Conservation (phyloP, 2,329 filamentous ascomycete species). For the Colletotrichum zoysiae region DNA sequence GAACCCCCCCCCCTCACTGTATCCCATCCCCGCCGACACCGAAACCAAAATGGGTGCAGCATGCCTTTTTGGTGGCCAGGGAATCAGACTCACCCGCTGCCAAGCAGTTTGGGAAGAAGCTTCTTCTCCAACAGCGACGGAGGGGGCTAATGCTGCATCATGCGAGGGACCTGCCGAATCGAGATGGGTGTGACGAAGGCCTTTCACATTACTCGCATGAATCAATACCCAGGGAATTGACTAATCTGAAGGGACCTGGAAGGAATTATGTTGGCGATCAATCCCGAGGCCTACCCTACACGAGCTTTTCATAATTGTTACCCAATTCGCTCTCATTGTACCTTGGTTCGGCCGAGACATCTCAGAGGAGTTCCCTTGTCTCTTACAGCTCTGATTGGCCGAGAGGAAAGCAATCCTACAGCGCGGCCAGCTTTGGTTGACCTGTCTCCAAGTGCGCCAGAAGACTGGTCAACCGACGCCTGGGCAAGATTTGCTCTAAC, state of each 20-base stretch:
- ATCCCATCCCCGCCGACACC: conserved; percentile 20
- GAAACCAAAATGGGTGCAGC: conserved; percentile 13
- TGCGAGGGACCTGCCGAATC: conserved; percentile 8
- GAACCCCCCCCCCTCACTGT: conserved; percentile 23
- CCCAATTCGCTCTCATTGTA: neutral
- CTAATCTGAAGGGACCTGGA: neutral
- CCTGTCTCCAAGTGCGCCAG: neutral
- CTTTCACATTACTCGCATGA: neutral
- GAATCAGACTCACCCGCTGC: neutral
- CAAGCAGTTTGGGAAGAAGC: conserved; percentile 11
- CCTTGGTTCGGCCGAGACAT: neutral
- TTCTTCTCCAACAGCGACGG: conserved; percentile 3
- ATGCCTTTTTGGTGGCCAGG: neutral
- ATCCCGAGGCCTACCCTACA: neutral
- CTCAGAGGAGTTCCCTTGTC: neutral
- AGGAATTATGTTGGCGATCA: neutral
- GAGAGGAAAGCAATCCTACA: neutral
- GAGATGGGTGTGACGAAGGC: neutral
- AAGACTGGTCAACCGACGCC: conserved; percentile 10
- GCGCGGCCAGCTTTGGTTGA: neutral
- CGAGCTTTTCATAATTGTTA: neutral
- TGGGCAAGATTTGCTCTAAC: neutral
- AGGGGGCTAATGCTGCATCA: neutral
- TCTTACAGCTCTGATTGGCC: neutral
- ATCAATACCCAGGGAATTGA: neutral